phyloP scores from a whole-genome alignment of 768 basidiomycete species.

The Sutorius australiensis region DNA sequence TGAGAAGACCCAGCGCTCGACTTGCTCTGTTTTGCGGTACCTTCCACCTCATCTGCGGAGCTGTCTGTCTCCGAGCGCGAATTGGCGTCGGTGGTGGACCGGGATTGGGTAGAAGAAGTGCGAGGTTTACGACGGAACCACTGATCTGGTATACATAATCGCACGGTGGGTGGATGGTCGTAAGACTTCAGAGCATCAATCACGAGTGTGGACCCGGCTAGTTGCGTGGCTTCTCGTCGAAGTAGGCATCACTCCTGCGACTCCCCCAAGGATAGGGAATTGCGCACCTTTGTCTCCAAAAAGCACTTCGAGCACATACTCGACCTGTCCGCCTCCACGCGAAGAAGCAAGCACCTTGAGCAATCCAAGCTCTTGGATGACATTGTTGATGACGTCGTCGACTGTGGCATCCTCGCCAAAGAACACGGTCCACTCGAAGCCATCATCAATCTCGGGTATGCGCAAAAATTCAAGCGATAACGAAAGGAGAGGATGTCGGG shows the following conservation, averaged over 20 bases:
- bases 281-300: conserved; percentile 48
- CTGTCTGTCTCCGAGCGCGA: not conserved
- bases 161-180: conserved; percentile 33
- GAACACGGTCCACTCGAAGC: conserved; percentile 61
- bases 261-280: not conserved
- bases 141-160: conserved; percentile 71
- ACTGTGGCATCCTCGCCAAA: conserved; percentile 56
- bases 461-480: conserved; percentile 55
- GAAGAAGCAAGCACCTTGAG: conserved; percentile 61
- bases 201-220: conserved; percentile 12
- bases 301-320: conserved; percentile 72
- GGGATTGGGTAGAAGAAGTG: conserved; percentile 42
- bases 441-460: conserved; percentile 76
- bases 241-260: not conserved
- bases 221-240: conserved; percentile 11
- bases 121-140: conserved; percentile 74
- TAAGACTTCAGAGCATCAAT: conserved; percentile 13
- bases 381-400: conserved; percentile 46
- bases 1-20: conserved; percentile 25
- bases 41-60: conserved; percentile 44
- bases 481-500: conserved; percentile 58
- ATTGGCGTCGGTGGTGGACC: conserved; percentile 48
- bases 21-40: conserved; percentile 57
- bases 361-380: conserved; percentile 66
- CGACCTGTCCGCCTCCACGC: conserved; percentile 58